A percentile compares a stretch with the other conserved stretches of the same genome.
Evolutionary conservation across 163 green algal species (phyloP).

Genomic region (Chlorella variabilis): DNA sequence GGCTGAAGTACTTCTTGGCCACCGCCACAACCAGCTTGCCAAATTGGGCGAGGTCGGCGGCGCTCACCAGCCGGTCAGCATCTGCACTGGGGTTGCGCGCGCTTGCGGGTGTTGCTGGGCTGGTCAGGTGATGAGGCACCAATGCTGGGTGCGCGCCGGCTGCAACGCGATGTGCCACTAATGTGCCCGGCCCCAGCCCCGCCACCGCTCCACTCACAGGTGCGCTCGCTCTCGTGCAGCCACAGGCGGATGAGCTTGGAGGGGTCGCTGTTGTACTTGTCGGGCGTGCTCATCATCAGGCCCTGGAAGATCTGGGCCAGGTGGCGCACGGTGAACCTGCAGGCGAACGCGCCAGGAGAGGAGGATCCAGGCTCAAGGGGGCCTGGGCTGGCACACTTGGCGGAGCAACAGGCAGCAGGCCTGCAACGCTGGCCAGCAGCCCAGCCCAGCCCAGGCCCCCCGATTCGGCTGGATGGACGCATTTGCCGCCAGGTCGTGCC

Average conservation of each 20-base stretch:
- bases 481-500: not conserved
- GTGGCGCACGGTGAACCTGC: conserved; percentile 83
- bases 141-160: too few species aligned
- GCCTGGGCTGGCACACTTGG: too few species aligned
- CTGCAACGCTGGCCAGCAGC: too few species aligned
- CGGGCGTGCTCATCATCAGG: conserved; percentile 46
- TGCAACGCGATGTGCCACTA: too few species aligned
- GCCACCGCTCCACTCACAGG: conserved; percentile 62
- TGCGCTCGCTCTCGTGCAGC: conserved; percentile 89
- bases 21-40: conserved; percentile 11
- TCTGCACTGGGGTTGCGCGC: too few species aligned
- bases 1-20: conserved; percentile 33
- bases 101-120: too few species aligned
- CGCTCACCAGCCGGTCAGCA: conserved; percentile 86
- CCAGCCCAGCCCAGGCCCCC: too few species aligned
- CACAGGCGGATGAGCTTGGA: conserved; percentile 77
- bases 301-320: conserved; percentile 86
- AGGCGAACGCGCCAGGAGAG: too few species aligned
- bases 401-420: not conserved
- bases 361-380: too few species aligned
- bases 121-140: too few species aligned
- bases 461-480: too few species aligned
- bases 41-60: conserved; percentile 32
- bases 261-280: conserved; percentile 87
- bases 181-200: too few species aligned